Evolutionary conservation across 2,329 filamentous ascomycete species (phyloP).

Genomic region (Aspergillus sp.): DNA sequence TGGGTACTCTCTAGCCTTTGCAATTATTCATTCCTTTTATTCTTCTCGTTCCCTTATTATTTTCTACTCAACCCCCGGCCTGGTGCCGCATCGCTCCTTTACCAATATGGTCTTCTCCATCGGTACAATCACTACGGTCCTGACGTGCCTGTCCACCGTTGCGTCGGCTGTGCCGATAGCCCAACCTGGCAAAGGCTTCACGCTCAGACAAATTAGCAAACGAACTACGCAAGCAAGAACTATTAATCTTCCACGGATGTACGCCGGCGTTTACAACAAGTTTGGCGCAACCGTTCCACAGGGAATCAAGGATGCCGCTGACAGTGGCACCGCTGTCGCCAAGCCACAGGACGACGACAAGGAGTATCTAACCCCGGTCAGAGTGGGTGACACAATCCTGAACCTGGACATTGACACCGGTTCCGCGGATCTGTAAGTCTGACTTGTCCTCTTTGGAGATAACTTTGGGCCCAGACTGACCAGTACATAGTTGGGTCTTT

Average conservation of each 20-base stretch:
- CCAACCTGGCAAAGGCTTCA: constrained; percentile 22
- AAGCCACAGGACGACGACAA: constrained; percentile 45
- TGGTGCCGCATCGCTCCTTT: background rate
- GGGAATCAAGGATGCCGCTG: constrained; percentile 23
- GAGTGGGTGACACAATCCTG: constrained; percentile 54
- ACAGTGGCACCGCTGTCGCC: constrained; percentile 28
- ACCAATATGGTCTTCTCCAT: constrained; percentile 27
- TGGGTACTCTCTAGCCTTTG: background rate
- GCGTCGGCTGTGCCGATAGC: constrained; percentile 22
- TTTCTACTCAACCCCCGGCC: background rate
- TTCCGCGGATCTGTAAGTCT: constrained; percentile 56
- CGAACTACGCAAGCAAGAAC: constrained; percentile 12
- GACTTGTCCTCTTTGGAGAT: background rate
- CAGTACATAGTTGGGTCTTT: constrained; percentile 53
- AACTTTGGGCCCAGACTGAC: background rate
- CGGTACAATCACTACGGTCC: constrained; percentile 20
- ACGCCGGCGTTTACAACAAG: constrained; percentile 22
- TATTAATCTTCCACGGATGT: constrained; percentile 22
- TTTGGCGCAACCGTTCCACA: constrained; percentile 23
- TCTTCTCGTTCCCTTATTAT: background rate
- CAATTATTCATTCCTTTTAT: constrained; percentile 8
- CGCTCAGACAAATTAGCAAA: constrained; percentile 22
- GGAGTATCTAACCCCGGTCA: constrained; percentile 55
- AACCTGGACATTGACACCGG: constrained; percentile 65
- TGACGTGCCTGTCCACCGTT: constrained; percentile 20